Evolutionary conservation across 75 land plant species (phyloP).

Genomic region (Pseudotsuga menziesii): DNA sequence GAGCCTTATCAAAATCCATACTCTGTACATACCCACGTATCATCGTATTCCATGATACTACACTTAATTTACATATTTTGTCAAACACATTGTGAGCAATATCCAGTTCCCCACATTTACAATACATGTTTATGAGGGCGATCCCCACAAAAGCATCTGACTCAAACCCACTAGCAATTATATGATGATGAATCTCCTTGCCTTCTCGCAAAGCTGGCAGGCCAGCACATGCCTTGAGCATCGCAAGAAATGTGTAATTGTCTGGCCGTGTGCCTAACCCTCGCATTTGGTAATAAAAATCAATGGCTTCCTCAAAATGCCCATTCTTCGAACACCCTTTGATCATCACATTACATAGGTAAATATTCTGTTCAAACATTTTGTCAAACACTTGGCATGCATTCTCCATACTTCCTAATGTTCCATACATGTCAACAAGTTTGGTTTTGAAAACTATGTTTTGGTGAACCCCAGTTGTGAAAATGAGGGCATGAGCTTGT

Average conservation of each 20-base stretch:
- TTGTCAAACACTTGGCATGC: constrained; percentile 6
- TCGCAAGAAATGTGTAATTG: constrained; percentile 14
- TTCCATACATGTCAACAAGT: constrained; percentile 21
- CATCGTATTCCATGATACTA: constrained; percentile 16
- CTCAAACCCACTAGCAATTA: constrained; percentile 10
- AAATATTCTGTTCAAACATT: constrained; percentile 1
- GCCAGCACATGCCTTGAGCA: constrained; percentile 18
- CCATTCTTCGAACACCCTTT: constrained; percentile 8
- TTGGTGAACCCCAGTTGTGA: too few species aligned
- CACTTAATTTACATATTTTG: constrained; percentile 3
- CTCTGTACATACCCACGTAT: neutral
- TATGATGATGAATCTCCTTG: constrained; percentile 17
- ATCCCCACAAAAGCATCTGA: constrained; percentile 14
- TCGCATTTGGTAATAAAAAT: constrained; percentile 5
- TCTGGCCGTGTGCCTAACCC: constrained; percentile 9
- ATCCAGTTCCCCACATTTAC: neutral
- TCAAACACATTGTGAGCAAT: constrained; percentile 21
- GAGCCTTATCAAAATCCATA: constrained; percentile 2
- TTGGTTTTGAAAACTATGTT: too few species aligned
- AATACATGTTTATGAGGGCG: constrained; percentile 21
- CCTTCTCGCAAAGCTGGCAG: constrained; percentile 5
- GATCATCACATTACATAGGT: constrained; percentile 5
- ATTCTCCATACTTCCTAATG: constrained; percentile 5
- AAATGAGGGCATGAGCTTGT: too few species aligned
- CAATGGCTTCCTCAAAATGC: neutral